phyloP scores from a whole-genome alignment of 2,329 filamentous ascomycete species.

The Ascochyta rabiei region DNA sequence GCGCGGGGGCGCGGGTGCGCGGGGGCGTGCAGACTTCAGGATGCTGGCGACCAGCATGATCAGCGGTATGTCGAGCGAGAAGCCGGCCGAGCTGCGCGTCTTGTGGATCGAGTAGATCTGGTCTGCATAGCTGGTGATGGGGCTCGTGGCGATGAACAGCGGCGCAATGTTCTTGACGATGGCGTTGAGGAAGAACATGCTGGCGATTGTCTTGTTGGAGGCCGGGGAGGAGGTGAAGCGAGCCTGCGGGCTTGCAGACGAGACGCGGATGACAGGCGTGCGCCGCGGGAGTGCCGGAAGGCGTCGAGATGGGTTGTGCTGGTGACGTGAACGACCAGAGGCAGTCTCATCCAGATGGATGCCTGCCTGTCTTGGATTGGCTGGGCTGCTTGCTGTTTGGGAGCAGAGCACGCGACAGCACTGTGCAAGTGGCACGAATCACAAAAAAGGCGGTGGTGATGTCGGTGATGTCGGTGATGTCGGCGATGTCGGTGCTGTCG shows the following conservation, averaged over 20 bases:
- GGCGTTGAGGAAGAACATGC: conserved; percentile 46
- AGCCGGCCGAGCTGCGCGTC: conserved; percentile 64
- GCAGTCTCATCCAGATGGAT: no score
- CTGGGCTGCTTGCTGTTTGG: not conserved
- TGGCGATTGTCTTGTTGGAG: not conserved
- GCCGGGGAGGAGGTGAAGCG: not conserved
- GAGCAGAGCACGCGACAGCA: not conserved
- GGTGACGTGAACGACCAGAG: not conserved
- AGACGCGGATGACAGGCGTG: not conserved
- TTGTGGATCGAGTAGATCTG: conserved; percentile 70
- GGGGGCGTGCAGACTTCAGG: conserved; percentile 57
- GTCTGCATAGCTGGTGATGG: conserved; percentile 69
- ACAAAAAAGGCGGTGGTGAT: not conserved
- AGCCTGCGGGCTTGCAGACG: not conserved
- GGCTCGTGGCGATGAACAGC: conserved; percentile 61
- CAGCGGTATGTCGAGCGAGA: conserved; percentile 69
- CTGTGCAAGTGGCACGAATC: not conserved
- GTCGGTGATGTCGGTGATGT: no score
- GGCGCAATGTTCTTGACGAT: conserved; percentile 47
- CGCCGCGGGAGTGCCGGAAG: conserved; percentile 14
- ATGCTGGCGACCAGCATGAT: conserved; percentile 71
- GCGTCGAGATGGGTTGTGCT: not conserved
- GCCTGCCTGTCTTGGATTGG: no score
- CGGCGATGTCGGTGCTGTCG: no score
- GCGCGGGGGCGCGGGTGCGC: no score